Evolutionary conservation across 768 basidiomycete species (phyloP).

Genomic region (Leccinum disarticulatum): DNA sequence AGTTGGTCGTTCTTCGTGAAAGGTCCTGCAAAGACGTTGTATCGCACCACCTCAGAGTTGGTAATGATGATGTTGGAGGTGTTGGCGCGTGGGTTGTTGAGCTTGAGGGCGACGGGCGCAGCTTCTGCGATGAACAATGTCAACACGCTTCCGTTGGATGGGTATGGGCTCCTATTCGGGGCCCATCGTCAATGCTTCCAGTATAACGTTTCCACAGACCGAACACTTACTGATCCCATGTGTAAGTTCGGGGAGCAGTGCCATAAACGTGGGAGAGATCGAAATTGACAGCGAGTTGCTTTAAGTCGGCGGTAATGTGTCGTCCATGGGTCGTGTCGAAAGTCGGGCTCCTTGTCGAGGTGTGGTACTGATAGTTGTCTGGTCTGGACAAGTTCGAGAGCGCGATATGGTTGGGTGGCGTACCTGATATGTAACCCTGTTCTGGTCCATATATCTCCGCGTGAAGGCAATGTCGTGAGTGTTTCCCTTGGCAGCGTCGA

Average conservation of each 20-base stretch:
- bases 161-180: conserved; percentile 51
- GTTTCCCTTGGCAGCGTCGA: conserved; percentile 39
- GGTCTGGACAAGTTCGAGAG: not conserved
- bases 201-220: not conserved
- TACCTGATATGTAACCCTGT: conserved; percentile 74
- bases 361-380: conserved; percentile 57
- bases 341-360: conserved; percentile 36
- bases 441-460: conserved; percentile 77
- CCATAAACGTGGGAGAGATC: conserved; percentile 67
- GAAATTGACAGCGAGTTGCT: conserved; percentile 52
- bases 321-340: conserved; percentile 65
- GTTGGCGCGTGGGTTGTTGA: conserved; percentile 61
- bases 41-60: conserved; percentile 65
- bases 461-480: conserved; percentile 57
- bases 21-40: conserved; percentile 62
- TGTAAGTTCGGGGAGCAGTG: conserved; percentile 74
- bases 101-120: conserved; percentile 53
- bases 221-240: conserved; percentile 51
- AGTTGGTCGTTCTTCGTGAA: conserved; percentile 84
- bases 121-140: conserved; percentile 56
- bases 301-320: conserved; percentile 55
- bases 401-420: not conserved
- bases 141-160: conserved; percentile 59
- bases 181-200: not conserved
- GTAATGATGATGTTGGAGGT: conserved; percentile 64